These are phyloP conservation scores for Pseudogymnoascus pannorum DNA, from an alignment of 2,329 filamentous ascomycete species.

Conservation along the genomic window DNA sequence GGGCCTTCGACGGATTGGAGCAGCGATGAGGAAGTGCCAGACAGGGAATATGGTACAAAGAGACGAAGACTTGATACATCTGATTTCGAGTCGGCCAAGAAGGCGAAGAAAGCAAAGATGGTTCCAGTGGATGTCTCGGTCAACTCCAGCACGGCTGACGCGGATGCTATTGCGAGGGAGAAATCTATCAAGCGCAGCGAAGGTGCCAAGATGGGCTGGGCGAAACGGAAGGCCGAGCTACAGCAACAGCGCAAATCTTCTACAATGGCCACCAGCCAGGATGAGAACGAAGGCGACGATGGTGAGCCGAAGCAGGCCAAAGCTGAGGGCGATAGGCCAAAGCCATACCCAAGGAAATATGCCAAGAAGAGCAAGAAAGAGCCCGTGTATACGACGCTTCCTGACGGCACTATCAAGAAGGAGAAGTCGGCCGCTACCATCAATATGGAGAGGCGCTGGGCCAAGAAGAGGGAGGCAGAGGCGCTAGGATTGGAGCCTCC, in stretches of 20 bases:
- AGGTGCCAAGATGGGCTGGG: constrained; percentile 2
- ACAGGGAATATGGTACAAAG: background rate
- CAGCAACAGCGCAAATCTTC: constrained; percentile 1
- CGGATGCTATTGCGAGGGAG: background rate
- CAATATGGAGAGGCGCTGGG: constrained; percentile 12
- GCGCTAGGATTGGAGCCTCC: constrained; percentile 10
- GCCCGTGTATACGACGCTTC: background rate
- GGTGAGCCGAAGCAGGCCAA: background rate
- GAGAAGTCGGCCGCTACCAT: constrained; percentile 8
- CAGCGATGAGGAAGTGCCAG: constrained; percentile 1
- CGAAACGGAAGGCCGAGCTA: constrained; percentile 8
- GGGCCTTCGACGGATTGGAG: background rate
- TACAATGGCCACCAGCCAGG: background rate
- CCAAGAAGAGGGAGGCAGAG: constrained; percentile 9
- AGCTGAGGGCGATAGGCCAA: background rate
- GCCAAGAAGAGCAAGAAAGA: constrained; percentile 8
- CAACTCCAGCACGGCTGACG: background rate
- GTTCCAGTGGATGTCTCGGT: background rate
- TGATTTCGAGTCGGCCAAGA: background rate
- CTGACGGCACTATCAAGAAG: constrained; percentile 11
- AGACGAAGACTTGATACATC: background rate
- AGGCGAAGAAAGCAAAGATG: constrained; percentile 1
- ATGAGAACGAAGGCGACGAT: background rate
- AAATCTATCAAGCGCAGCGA: constrained; percentile 7
- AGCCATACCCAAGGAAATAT: constrained; percentile 1